Percentiles rank a stretch among this genome's conserved stretches.
Evolutionary conservation across 805 yeast genomes (phyloP).

Genomic region (Barnettozyma salicaria): DNA sequence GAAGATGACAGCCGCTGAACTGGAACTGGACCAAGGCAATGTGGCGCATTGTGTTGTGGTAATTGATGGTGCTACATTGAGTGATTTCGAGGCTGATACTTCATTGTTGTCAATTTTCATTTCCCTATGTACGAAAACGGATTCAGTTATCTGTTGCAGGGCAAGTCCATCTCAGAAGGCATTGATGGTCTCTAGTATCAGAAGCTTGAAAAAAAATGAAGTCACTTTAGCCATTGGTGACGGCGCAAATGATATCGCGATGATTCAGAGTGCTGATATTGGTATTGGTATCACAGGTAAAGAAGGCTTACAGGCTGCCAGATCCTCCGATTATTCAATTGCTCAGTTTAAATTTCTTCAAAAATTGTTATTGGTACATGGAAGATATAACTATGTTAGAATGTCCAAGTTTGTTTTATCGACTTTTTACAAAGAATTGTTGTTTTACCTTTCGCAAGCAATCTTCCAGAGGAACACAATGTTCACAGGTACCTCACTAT

Average conservation of each 20-base stretch:
- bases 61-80: conserved; percentile 86
- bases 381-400: conserved; percentile 89
- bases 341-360: conserved; percentile 86
- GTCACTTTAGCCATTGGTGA: conserved; percentile 97
- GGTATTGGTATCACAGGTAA: conserved; percentile 97
- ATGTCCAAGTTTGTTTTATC: conserved; percentile 88
- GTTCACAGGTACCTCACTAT: conserved; percentile 89
- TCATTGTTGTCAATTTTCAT: conserved; percentile 69
- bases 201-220: conserved; percentile 56
- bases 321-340: conserved; percentile 90
- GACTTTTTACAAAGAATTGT: conserved; percentile 89
- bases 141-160: conserved; percentile 90
- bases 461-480: conserved; percentile 79
- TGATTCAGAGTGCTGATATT: conserved; percentile 98
- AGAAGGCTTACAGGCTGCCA: conserved; percentile 95
- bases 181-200: conserved; percentile 73
- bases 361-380: conserved; percentile 86
- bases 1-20: conserved; percentile 66
- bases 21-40: conserved; percentile 62
- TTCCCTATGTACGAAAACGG: conserved; percentile 80
- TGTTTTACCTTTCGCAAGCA: conserved; percentile 85
- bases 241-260: conserved; percentile 98
- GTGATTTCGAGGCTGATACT: conserved; percentile 65
- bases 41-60: conserved; percentile 95
- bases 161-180: conserved; percentile 98